Base-by-base conservation (phyloP, 2,329 filamentous ascomycete genomes). In the Helotiales sp. region DNA sequence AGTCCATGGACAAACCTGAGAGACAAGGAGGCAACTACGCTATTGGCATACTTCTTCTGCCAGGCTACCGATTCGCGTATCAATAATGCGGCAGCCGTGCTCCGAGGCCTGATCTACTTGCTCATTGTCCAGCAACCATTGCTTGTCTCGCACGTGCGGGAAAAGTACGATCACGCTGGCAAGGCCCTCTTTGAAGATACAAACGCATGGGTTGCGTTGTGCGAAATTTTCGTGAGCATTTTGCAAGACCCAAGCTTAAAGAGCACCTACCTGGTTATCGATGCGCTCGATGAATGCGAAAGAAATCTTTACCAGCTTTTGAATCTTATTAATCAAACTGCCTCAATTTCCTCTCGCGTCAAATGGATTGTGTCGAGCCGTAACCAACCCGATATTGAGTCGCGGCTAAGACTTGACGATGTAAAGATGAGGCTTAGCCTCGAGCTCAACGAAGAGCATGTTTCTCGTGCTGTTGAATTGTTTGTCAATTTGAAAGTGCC, bases 211-310 rank as follows among this genome's bases (percentile, higher is more conserved):
- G 29, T 65, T 38, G 65, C 68, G 1, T 50, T 82, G 8, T 70
- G 63, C 0, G 55, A 70, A 1, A 74, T 80, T 4, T 71, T 82
- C 0, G 58, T 13, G 0, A 59, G 63, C 3, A 76, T 82, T 9
- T 55, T 82, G 1, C 15, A 69, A n/a, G 74, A 79, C 44, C 54
- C 60, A 2, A 64, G 10, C 6, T 54, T 75, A 2, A 15, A 65
- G 0, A 60, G 13, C 0, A 69, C 67, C 0, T 70, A 70, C 57
- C 51, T 82, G 5, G 57, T 80, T 10, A 66, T 82, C 44, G 77
- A 81, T 64, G 78, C 76, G 1, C 73, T 81, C 0, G 77, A 82
- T 55, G 77, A 81, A 62, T 79, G 76, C 59, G 57, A 48, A 13
- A 44, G 29, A 9, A 70, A 63, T 31, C 57, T 64, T 17, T 5